Evolutionary conservation across 2,329 filamentous ascomycete genomes (phyloP), one percentile per base, ranked within the genome.

Genomic region (Verticillium alfalfae): DNA sequence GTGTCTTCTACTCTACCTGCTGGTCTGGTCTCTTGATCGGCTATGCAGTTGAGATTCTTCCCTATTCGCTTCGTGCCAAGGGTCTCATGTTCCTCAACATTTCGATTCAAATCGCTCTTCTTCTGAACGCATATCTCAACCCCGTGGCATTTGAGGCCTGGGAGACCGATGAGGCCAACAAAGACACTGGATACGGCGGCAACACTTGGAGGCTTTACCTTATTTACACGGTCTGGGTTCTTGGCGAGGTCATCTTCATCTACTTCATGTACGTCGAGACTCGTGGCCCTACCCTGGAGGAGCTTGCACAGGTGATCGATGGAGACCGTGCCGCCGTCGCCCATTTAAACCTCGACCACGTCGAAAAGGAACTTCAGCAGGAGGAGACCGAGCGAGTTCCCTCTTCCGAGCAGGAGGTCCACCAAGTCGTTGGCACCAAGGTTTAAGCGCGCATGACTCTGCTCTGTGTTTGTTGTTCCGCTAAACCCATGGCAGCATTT

Each of bases 251-350:
- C 1, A 26, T 41, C 52, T 64, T 63, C 13, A 79, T 86, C 63
- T 86, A 81, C 73, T 82, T 79, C 70, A 79, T 79, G 74, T 80
- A 79, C 68, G 75, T 87, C 65, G 86, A 89, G 75, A 89, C 86
- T 38, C 81, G 80, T 66, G 85, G 86, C 22, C 83, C 84, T 2
- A 88, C 86, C 22, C 84, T 89, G 37, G 86, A 89, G 73, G 85
- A 89, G 72, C 80, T 89, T 39, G 85, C 83, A 68, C 84, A 84
- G 75, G 81, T 88, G 71, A 88, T 89, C 71, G 86, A 88, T 66
- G 86, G 84, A 39, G 81, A 86, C 26, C 73, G 81, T n/a, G 85
- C 83, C 38, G 65, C 72, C 34, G 81, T 81, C 15, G 79, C 75
- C 7, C 73, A 76, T 60, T 63, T 82, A 60, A 76, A 82, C 66